phyloP scores from a whole-genome alignment of 106 monocot genomes.

The Alisma plantagoaquatica region DNA sequence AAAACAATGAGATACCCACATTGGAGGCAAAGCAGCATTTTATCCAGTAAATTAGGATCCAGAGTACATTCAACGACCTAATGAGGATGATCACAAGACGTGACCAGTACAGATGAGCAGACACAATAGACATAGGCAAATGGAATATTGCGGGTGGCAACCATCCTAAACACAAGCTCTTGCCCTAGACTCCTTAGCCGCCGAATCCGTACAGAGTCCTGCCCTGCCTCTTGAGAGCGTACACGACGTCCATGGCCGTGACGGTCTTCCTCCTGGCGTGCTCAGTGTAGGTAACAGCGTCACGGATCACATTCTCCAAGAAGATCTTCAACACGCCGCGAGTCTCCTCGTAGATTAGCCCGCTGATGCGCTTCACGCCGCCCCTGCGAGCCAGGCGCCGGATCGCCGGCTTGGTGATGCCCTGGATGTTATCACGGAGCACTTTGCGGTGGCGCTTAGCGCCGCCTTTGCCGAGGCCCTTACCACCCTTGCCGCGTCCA shows the following conservation, averaged over 20 bases:
- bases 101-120: no score
- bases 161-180: no score
- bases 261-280: background rate
- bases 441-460: conserved; percentile 31
- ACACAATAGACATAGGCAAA: no score
- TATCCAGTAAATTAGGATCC: no score
- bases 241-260: background rate
- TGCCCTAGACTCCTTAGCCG: no score
- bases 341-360: conserved; percentile 42
- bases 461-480: conserved; percentile 4
- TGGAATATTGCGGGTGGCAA: no score
- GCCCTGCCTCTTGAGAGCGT: background rate
- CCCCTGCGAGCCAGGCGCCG: conserved; percentile 40
- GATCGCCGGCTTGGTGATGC: conserved; percentile 74
- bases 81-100: no score
- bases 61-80: no score
- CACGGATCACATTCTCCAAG: conserved; percentile 28
- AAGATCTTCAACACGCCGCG: conserved; percentile 27
- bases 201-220: conserved; percentile 1
- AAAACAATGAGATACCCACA: no score
- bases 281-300: conserved; percentile 30
- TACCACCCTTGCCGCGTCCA: conserved; percentile 4
- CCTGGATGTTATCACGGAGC: conserved; percentile 75
- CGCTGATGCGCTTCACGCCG: conserved; percentile 34
- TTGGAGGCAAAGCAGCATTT: no score